Conservation (phyloP, 2,329 filamentous ascomycete species). For the Aspergillus pseudotamarii region DNA sequence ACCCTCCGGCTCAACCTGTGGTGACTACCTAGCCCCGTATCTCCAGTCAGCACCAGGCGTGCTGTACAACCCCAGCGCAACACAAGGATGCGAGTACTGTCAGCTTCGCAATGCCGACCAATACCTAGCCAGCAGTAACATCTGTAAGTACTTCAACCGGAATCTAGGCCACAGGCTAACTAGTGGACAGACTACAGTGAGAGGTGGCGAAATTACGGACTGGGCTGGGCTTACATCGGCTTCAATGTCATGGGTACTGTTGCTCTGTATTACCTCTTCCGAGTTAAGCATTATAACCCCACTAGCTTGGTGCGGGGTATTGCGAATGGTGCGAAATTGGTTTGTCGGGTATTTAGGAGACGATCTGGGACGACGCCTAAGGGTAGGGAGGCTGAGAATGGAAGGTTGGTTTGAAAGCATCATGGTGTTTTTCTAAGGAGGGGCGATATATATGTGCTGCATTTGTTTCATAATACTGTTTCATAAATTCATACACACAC, state of each 20-base stretch:
- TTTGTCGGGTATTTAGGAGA: conserved; percentile 36
- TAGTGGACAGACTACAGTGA: conserved; percentile 51
- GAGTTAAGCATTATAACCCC: conserved; percentile 47
- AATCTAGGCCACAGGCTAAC: conserved; percentile 8
- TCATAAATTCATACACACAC: neutral
- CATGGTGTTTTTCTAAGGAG: neutral
- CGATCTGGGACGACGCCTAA: conserved; percentile 32
- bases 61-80: conserved; percentile 54
- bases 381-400: conserved; percentile 36
- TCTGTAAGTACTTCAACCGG: conserved; percentile 32
- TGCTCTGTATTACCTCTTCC: conserved; percentile 55
- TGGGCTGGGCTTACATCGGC: conserved; percentile 62
- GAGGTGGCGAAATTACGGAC: conserved; percentile 70
- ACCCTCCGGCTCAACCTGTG: conserved; percentile 60
- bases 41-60: conserved; percentile 56
- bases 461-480: neutral
- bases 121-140: conserved; percentile 49
- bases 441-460: neutral
- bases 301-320: conserved; percentile 30
- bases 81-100: conserved; percentile 55
- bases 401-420: conserved; percentile 21
- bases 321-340: conserved; percentile 22
- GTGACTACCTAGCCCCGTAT: conserved; percentile 59
- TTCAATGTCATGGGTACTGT: conserved; percentile 63
- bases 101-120: conserved; percentile 42